Base-by-base conservation (phyloP, 2,329 filamentous ascomycete genomes). In the Rasamsonia emersonii region DNA sequence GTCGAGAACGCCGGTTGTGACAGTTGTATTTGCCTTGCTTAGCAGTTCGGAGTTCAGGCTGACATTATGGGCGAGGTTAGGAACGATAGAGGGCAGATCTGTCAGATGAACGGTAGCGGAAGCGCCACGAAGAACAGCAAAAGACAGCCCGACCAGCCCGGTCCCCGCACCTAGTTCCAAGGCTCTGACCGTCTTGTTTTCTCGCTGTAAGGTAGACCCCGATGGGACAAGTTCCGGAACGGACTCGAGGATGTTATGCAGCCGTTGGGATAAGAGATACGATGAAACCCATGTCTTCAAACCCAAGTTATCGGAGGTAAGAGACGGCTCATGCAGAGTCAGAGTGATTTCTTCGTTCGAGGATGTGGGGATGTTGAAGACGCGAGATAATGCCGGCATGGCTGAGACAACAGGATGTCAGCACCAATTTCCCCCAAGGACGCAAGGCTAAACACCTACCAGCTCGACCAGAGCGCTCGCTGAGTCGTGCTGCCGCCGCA, bases 251-350 rank as follows among this genome's bases (percentile, higher is more conserved):
- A 61, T 33, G 3, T 35, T 43, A 35, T 56, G 49, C 16, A 96
- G 71, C 15, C 82, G 76, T 44, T 75, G 80, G 0, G 89, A 82
- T 4, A 96, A 75, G 2, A 93, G 71, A 50, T 86, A 93, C 0
- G 86, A 89, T 0, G 86, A 89, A 1, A 83, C 85, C 91, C 91
- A 96, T 0, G 91, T 98, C 59, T 98, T 96, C 55, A 93, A 71
- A 1, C 91, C 91, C 11, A 96, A 68, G 37, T 84, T 82, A 56
- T 95, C 89, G 5, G 82, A 82, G 0, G 85, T 93, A 35, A 96
- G 67, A 1, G 86, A 79, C 2, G 91, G 91, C 54, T 98, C 91
- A 35, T 85, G 73, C 23, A 98, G 76, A 20, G 72, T 70, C 30
- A 98, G 65, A 27, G 79, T 70, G 44, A 86, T 70, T 2, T 64